Conservation (phyloP, 495 filamentous ascomycete species). For the Extremus antarcticus region DNA sequence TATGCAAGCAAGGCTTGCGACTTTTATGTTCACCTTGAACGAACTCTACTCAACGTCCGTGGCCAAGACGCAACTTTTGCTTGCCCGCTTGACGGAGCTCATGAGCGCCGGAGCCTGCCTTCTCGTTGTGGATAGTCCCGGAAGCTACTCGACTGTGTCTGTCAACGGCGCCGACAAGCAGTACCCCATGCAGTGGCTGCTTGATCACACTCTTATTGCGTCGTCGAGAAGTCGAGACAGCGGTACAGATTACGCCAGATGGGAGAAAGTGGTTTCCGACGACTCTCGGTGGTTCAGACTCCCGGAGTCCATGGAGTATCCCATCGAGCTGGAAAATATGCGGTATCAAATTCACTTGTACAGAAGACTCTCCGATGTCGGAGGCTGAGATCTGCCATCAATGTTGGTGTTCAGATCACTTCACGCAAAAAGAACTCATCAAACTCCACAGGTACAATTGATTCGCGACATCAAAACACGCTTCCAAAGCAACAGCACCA, state of each 20-base stretch:
- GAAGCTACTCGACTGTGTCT: conserved; percentile 73
- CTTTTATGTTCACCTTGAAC: conserved; percentile 91
- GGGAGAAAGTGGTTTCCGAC: conserved; percentile 60
- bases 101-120: conserved; percentile 52
- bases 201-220: conserved; percentile 71
- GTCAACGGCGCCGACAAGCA: conserved; percentile 48
- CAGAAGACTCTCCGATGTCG: conserved; percentile 4
- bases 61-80: conserved; percentile 59
- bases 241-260: conserved; percentile 35
- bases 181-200: conserved; percentile 89
- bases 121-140: conserved; percentile 84
- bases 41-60: conserved; percentile 78
- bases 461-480: too few species aligned
- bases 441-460: too few species aligned
- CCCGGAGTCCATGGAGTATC: conserved; percentile 55
- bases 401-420: too few species aligned
- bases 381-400: conserved; percentile 1
- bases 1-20: conserved; percentile 45
- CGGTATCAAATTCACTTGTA: conserved; percentile 86
- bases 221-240: not conserved
- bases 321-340: conserved; percentile 85
- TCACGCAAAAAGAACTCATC: too few species aligned
- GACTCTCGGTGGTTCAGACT: conserved; percentile 82
- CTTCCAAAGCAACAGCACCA: too few species aligned
- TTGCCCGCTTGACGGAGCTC: conserved; percentile 50